Evolutionary conservation across 2,329 filamentous ascomycete genomes (phyloP).

Genomic region (Didymella arachidicola): DNA sequence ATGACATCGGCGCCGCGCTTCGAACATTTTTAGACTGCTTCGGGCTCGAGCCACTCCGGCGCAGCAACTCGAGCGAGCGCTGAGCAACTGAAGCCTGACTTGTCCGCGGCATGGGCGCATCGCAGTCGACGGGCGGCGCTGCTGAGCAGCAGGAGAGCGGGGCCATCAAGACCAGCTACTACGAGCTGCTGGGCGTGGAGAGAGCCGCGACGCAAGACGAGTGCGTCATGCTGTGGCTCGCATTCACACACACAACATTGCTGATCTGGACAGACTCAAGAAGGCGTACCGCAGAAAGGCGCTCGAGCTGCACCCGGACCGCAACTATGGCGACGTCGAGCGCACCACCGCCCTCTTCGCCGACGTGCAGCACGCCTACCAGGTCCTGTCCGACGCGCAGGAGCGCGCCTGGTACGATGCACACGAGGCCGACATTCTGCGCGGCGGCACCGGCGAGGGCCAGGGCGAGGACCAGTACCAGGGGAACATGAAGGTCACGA

Average conservation of each 20-base stretch:
- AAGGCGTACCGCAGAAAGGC: conserved; percentile 91
- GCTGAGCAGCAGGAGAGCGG: conserved; percentile 28
- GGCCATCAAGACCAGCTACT: conserved; percentile 76
- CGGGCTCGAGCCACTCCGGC: neutral
- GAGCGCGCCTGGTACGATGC: conserved; percentile 98
- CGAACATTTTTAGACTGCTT: neutral
- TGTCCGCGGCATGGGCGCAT: conserved; percentile 53
- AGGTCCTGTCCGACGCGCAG: conserved; percentile 94
- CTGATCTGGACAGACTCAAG: conserved; percentile 72
- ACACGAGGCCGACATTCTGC: conserved; percentile 84
- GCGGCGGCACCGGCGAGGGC: conserved; percentile 64
- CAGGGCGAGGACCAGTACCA: conserved; percentile 64
- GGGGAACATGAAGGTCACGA: conserved; percentile 77
- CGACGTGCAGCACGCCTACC: conserved; percentile 90
- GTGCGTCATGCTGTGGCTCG: conserved; percentile 54
- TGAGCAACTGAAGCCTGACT: conserved; percentile 5
- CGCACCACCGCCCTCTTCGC: conserved; percentile 85
- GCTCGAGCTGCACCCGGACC: conserved; percentile 91
- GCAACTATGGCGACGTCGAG: conserved; percentile 87
- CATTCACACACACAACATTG: no score
- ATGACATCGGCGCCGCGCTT: conserved; percentile 20
- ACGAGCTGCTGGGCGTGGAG: conserved; percentile 80
- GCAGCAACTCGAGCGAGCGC: conserved; percentile 17
- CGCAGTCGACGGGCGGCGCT: conserved; percentile 52
- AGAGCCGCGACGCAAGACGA: conserved; percentile 80